Conservation (phyloP, 352 stramenopile genomes). For the Aphanomyces stellatus region DNA sequence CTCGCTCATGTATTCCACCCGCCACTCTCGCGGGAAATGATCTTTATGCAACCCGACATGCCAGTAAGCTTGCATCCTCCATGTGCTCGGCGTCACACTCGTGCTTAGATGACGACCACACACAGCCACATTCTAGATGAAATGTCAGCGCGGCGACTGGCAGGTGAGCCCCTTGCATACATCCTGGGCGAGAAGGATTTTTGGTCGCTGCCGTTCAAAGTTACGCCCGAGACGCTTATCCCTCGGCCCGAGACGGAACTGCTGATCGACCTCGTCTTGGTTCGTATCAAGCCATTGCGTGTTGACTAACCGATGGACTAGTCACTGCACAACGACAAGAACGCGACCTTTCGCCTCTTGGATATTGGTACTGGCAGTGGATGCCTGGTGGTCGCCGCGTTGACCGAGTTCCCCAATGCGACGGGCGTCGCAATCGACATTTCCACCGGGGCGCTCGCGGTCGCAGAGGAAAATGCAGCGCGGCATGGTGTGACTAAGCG, state of each 20-base stretch:
- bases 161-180: constrained; percentile 67
- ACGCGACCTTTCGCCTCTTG: constrained; percentile 37
- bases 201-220: constrained; percentile 53
- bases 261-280: constrained; percentile 59
- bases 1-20: neutral
- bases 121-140: neutral
- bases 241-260: constrained; percentile 74
- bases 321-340: too few species aligned
- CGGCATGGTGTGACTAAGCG: constrained; percentile 16
- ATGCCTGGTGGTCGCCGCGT: constrained; percentile 51
- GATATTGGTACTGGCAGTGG: constrained; percentile 65
- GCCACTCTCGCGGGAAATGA: neutral
- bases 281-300: constrained; percentile 21
- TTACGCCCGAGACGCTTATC: constrained; percentile 58
- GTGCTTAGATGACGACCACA: neutral
- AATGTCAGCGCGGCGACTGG: neutral
- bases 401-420: constrained; percentile 47
- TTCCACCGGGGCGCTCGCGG: constrained; percentile 33
- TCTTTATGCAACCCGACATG: constrained; percentile 1
- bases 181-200: constrained; percentile 59
- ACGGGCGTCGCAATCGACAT: constrained; percentile 57
- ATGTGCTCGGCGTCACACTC: too few species aligned
- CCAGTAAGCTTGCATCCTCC: too few species aligned
- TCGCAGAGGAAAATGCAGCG: constrained; percentile 45
- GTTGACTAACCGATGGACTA: neutral